These are phyloP conservation scores for Mortierella alpina DNA, from an alignment of 192 early-diverging fungal species.

Conservation along the genomic window DNA sequence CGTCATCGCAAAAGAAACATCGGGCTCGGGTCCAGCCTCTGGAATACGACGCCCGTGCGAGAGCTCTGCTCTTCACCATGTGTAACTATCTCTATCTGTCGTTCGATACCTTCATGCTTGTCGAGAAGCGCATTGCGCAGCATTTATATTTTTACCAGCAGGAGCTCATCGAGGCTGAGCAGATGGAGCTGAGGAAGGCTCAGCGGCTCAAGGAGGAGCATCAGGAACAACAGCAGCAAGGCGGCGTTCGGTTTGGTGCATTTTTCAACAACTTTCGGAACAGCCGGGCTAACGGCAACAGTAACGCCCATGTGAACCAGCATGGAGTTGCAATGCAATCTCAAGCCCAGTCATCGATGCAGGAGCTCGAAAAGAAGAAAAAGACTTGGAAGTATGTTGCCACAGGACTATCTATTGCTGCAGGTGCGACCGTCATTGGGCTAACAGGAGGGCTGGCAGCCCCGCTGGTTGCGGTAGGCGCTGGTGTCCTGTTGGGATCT, in stretches of 20 bases:
- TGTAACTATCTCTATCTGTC: slow-evolving; percentile 46
- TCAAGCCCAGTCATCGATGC: slow-evolving; percentile 55
- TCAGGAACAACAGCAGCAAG: slow-evolving; percentile 11
- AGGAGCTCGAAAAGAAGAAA: slow-evolving; percentile 59
- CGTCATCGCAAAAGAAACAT: slow-evolving; percentile 2
- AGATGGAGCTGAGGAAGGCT: slow-evolving; percentile 15
- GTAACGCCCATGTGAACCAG: slow-evolving; percentile 6
- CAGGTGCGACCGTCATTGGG: slow-evolving; percentile 68
- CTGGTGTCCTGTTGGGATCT: slow-evolving; percentile 57
- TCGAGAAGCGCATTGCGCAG: slow-evolving; percentile 63
- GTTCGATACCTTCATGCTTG: slow-evolving; percentile 21
- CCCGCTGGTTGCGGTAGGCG: slow-evolving; percentile 62
- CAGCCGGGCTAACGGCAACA: neutral
- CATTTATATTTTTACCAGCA: slow-evolving; percentile 64
- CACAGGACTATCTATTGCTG: slow-evolving; percentile 63
- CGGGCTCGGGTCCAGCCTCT: slow-evolving; percentile 24
- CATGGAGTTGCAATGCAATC: slow-evolving; percentile 52
- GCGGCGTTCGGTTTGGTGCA: slow-evolving; percentile 22
- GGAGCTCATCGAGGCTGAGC: slow-evolving; percentile 39
- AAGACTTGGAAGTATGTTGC: slow-evolving; percentile 62
- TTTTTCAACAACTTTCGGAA: slow-evolving; percentile 37
- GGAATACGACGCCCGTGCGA: slow-evolving; percentile 64
- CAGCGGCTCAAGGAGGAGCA: slow-evolving; percentile 18
- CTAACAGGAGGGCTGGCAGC: slow-evolving; percentile 62
- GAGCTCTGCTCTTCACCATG: slow-evolving; percentile 58